Conservation (phyloP, 2,329 filamentous ascomycete species). For the Lizonia empirigonia region DNA sequence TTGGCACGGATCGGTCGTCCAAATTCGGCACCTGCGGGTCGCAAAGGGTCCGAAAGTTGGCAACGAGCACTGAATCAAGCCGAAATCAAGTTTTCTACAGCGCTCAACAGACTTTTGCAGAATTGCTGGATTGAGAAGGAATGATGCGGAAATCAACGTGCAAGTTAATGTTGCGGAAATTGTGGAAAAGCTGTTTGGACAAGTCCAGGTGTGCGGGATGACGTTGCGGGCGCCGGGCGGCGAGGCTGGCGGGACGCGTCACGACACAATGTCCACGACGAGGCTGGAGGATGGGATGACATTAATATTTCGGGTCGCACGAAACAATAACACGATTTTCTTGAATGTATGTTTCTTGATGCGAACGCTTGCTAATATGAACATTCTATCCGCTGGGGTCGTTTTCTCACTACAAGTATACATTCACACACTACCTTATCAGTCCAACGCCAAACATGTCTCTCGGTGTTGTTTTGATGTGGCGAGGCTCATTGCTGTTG, state of each 20-base stretch:
- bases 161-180: neutral
- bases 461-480: neutral
- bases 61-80: neutral
- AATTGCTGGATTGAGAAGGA: constrained; percentile 9
- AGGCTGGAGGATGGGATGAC: neutral
- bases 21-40: too few relatives aligned
- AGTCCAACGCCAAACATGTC: neutral
- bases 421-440: too few relatives aligned
- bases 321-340: too few relatives aligned
- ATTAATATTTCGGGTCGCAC: neutral
- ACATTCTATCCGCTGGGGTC: neutral
- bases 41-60: constrained; percentile 6
- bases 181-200: neutral
- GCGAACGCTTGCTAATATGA: neutral
- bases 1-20: too few relatives aligned
- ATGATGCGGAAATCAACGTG: neutral
- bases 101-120: constrained; percentile 1
- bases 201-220: neutral
- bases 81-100: constrained; percentile 17
- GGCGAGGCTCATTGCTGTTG: neutral
- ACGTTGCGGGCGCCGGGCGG: neutral
- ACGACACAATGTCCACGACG: neutral
- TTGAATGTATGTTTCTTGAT: neutral
- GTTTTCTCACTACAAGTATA: neutral
- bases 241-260: constrained; percentile 3